Evolutionary conservation across 805 yeast species (phyloP).

Genomic region (Ogataea saltuana): DNA sequence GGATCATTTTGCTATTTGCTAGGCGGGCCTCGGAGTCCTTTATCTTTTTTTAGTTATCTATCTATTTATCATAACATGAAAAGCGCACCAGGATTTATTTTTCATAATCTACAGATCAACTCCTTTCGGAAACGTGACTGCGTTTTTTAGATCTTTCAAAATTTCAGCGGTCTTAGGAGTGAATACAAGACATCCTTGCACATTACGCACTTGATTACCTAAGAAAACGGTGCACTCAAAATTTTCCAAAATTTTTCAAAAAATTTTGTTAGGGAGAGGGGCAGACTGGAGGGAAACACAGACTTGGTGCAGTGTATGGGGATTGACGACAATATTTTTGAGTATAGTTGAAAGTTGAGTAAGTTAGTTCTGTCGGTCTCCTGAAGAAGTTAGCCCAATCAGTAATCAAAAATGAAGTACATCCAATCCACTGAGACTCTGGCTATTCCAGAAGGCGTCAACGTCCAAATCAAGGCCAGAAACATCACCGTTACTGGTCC

Average conservation of each 20-base stretch:
- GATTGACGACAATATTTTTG: background rate
- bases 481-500: slow-evolving; percentile 90
- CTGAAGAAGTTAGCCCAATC: no score
- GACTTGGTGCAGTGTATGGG: background rate
- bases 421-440: slow-evolving; percentile 59
- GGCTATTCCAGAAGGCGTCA: slow-evolving; percentile 87
- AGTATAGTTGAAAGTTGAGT: no score
- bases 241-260: slow-evolving; percentile 10
- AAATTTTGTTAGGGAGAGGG: background rate
- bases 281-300: background rate
- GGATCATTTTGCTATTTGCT: no score
- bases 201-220: slow-evolving; percentile 6
- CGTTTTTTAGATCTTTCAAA: slow-evolving; percentile 1
- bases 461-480: slow-evolving; percentile 90
- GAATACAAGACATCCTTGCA: background rate
- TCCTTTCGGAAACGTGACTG: slow-evolving; percentile 20
- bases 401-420: slow-evolving; percentile 50
- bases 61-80: background rate
- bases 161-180: slow-evolving; percentile 1
- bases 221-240: slow-evolving; percentile 6
- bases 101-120: slow-evolving; percentile 16
- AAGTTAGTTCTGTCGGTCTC: no score
- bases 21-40: no score
- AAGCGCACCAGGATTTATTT: background rate
- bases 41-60: background rate